These are phyloP conservation scores for Nannochloropsis gaditana DNA, from an alignment of 108 stramenopile species.

Conservation along the genomic window DNA sequence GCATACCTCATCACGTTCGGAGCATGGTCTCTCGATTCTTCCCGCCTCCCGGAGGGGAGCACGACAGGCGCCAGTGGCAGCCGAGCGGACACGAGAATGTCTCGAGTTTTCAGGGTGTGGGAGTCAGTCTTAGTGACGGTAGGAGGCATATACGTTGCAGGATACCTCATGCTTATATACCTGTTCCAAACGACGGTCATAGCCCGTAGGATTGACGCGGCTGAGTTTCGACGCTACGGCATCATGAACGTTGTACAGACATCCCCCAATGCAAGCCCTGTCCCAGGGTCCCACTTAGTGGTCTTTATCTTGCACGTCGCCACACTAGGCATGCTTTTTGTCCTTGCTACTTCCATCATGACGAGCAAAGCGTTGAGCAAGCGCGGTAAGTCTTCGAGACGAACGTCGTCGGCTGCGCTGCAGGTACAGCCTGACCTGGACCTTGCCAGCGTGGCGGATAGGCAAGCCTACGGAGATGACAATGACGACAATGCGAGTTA, in stretches of 20 bases:
- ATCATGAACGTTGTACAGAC: neutral
- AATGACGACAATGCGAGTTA: neutral
- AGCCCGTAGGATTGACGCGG: neutral
- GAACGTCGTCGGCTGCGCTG: neutral
- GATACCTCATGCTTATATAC: neutral
- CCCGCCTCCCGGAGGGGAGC: neutral
- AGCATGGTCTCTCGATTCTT: neutral
- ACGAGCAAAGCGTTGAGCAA: neutral
- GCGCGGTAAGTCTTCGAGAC: neutral
- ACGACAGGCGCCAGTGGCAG: neutral
- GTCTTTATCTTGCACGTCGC: neutral
- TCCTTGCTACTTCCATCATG: neutral
- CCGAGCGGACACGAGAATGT: neutral
- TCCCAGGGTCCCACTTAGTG: neutral
- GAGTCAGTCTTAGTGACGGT: neutral
- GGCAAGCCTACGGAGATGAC: neutral
- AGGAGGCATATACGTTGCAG: neutral
- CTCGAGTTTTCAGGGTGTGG: neutral
- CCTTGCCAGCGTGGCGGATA: neutral
- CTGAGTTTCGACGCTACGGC: neutral
- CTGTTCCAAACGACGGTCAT: neutral
- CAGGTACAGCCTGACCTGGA: slow-evolving; percentile 19
- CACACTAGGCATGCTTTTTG: neutral
- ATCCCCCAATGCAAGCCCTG: neutral
- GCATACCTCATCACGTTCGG: neutral